A percentile compares a stretch with the other conserved stretches of the same genome.
Conservation (phyloP, 2,329 filamentous ascomycete species). For the Anisogramma anomala region DNA sequence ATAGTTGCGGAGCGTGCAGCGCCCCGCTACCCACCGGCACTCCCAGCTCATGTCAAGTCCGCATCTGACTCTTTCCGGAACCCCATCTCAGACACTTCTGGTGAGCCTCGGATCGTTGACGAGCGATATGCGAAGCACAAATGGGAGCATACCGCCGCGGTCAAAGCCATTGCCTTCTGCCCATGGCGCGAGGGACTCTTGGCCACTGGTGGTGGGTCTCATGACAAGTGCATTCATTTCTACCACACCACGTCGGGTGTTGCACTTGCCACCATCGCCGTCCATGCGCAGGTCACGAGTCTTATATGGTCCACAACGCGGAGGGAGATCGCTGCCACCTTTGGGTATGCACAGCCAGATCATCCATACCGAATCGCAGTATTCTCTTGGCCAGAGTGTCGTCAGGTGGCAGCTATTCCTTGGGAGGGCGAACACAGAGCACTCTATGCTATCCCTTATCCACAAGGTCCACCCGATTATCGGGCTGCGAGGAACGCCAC, state of each 20-base stretch:
- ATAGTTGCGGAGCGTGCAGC: slow-evolving; percentile 5
- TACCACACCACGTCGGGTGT: slow-evolving; percentile 78
- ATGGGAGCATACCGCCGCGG: slow-evolving; percentile 73
- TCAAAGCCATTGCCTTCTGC: slow-evolving; percentile 95
- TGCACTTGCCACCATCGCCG: slow-evolving; percentile 78
- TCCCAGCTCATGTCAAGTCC: slow-evolving; percentile 1
- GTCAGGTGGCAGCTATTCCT: slow-evolving; percentile 71
- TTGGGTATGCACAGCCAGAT: slow-evolving; percentile 84
- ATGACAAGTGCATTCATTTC: slow-evolving; percentile 93
- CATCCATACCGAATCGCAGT: slow-evolving; percentile 83
- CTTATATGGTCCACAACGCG: slow-evolving; percentile 80
- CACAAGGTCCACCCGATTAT: slow-evolving; percentile 32
- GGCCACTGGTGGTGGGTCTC: slow-evolving; percentile 84
- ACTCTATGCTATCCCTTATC: slow-evolving; percentile 79
- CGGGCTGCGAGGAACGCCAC: slow-evolving; percentile 28
- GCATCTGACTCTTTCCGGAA: slow-evolving; percentile 10
- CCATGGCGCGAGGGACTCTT: slow-evolving; percentile 83
- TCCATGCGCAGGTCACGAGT: slow-evolving; percentile 85
- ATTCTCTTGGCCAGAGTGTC: slow-evolving; percentile 88
- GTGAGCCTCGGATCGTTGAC: slow-evolving; percentile 36
- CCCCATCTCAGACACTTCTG: slow-evolving; percentile 15
- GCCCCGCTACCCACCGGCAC: slow-evolving; percentile 5
- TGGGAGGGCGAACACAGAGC: slow-evolving; percentile 73
- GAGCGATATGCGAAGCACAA: slow-evolving; percentile 53
- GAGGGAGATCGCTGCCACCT: slow-evolving; percentile 82